Evolutionary conservation across 1,284 basidiomycete species (phyloP).

Genomic region (Thecaphora frezii): DNA sequence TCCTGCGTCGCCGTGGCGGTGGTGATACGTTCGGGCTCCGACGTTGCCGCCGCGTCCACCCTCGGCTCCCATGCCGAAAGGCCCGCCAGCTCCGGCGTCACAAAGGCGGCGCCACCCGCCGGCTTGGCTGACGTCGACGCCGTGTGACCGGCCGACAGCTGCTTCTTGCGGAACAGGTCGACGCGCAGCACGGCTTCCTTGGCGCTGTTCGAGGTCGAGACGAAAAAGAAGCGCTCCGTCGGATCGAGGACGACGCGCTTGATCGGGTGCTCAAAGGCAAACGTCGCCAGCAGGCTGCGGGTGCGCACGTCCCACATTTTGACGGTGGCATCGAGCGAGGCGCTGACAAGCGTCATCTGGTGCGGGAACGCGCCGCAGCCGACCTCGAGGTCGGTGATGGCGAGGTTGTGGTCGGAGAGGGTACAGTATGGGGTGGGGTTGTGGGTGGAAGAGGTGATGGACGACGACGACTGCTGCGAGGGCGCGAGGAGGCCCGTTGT

Average conservation of each 20-base stretch:
- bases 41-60: not conserved
- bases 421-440: constrained; percentile 73
- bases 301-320: constrained; percentile 87
- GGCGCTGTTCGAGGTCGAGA: constrained; percentile 64
- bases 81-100: not conserved
- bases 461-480: constrained; percentile 34
- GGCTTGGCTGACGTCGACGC: not conserved
- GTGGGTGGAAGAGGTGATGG: constrained; percentile 37
- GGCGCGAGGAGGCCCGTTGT: constrained; percentile 71
- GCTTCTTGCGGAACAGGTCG: constrained; percentile 69
- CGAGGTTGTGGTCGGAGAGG: constrained; percentile 86
- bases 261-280: constrained; percentile 74
- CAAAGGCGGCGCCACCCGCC: constrained; percentile 6
- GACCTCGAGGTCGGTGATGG: constrained; percentile 77
- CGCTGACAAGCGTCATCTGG: constrained; percentile 74
- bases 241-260: constrained; percentile 74
- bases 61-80: not conserved
- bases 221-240: constrained; percentile 84
- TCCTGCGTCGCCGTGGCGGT: not conserved
- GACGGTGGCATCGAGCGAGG: constrained; percentile 84
- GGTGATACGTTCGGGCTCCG: not conserved
- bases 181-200: constrained; percentile 72
- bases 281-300: constrained; percentile 77
- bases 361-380: constrained; percentile 76
- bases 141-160: constrained; percentile 3